phyloP scores from a whole-genome alignment of 306 rosid genomes.

The Vicia sativa region DNA sequence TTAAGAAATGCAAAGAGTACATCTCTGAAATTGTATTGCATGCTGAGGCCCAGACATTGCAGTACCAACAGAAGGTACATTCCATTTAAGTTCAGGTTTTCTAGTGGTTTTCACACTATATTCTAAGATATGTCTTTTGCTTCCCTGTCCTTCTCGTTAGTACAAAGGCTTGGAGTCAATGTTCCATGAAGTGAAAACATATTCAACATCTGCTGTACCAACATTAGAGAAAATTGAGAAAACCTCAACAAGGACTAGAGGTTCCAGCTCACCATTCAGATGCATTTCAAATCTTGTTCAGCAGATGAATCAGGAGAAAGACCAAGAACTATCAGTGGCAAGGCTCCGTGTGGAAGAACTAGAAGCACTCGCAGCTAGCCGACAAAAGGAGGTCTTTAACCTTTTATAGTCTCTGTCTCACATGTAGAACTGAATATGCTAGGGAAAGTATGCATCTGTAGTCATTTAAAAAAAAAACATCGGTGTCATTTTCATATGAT shows the following conservation, averaged over 20 bases:
- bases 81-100: conserved; percentile 14
- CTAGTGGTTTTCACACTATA: conserved; percentile 19
- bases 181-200: conserved; percentile 76
- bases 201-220: conserved; percentile 46
- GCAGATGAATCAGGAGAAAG: conserved; percentile 89
- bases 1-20: conserved; percentile 78
- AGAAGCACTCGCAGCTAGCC: conserved; percentile 69
- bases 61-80: conserved; percentile 92
- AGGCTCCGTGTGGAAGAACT: conserved; percentile 73
- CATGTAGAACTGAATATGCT: conserved; percentile 6
- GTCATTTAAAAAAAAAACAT: conserved; percentile 2
- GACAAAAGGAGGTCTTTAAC: conserved; percentile 74
- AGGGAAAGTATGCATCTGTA: conserved; percentile 18
- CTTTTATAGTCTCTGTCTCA: conserved; percentile 14
- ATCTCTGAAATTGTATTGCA: conserved; percentile 83
- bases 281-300: conserved; percentile 89
- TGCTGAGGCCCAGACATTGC: conserved; percentile 90
- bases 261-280: conserved; percentile 94
- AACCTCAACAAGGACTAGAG: conserved; percentile 67
- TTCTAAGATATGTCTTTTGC: conserved; percentile 28
- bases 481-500: conserved; percentile 22
- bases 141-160: conserved; percentile 52
- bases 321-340: conserved; percentile 76
- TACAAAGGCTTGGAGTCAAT: conserved; percentile 83
- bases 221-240: conserved; percentile 61